A percentile compares a stretch with the other conserved stretches of the same genome.
Conservation (phyloP, 75 land plant species). For the Cupressus sempervirens region DNA sequence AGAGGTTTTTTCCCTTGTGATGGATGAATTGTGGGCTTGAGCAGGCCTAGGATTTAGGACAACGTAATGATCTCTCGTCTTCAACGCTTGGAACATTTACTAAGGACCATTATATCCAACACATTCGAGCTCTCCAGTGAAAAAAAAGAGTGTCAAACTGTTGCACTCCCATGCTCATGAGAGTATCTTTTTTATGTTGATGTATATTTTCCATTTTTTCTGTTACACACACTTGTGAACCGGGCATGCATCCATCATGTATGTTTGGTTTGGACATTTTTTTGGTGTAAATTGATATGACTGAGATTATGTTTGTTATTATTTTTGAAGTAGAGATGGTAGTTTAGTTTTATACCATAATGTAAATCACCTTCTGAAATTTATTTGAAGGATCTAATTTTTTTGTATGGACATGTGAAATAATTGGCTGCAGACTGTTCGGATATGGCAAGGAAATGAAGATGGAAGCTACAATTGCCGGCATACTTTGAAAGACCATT, state of each 20-base stretch:
- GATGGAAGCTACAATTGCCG: conserved; percentile 68
- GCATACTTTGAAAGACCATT: conserved; percentile 80
- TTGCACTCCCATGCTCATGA: background rate
- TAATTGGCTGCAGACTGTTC: conserved; percentile 70
- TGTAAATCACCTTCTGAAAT: background rate
- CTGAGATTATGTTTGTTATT: background rate
- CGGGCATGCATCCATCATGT: background rate
- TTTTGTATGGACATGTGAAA: background rate
- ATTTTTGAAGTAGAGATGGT: background rate
- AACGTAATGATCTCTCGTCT: too few relatives aligned
- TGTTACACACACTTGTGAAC: background rate
- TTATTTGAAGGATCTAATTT: background rate
- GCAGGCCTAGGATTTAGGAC: too few relatives aligned
- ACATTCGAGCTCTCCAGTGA: too few relatives aligned
- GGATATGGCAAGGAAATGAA: conserved; percentile 89
- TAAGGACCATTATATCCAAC: too few relatives aligned
- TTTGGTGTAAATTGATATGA: background rate
- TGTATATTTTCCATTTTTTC: background rate
- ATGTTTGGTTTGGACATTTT: background rate
- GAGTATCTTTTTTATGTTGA: conserved; percentile 2
- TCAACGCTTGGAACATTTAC: too few relatives aligned
- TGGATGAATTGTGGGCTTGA: background rate
- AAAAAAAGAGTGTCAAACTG: too few relatives aligned
- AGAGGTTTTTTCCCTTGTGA: background rate
- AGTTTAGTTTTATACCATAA: background rate